A percentile compares a stretch with the other conserved stretches of the same genome.
Evolutionary conservation across 2,329 filamentous ascomycete genomes (phyloP).

Genomic region (Cordyceps cicadae): DNA sequence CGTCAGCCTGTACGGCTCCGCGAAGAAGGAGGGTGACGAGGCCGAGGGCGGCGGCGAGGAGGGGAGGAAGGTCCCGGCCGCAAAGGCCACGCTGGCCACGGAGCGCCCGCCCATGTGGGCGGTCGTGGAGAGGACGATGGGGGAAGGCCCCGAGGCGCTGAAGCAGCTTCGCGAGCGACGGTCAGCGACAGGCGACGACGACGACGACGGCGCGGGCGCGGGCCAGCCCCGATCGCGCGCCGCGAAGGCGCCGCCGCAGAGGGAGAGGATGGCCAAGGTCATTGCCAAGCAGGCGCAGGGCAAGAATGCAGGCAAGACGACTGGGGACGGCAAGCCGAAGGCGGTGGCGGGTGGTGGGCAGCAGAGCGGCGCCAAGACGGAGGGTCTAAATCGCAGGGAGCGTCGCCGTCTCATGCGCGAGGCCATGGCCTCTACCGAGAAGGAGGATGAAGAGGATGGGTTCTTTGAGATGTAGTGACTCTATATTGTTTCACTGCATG

Average conservation of each 20-base stretch:
- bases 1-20: conserved; percentile 49
- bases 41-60: conserved; percentile 32
- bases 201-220: neutral
- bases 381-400: conserved; percentile 28
- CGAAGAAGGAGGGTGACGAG: conserved; percentile 26
- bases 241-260: neutral
- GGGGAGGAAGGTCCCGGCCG: conserved; percentile 29
- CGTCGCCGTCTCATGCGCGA: conserved; percentile 28
- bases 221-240: neutral
- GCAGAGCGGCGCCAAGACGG: conserved; percentile 18
- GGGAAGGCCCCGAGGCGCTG: conserved; percentile 43
- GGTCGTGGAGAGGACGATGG: conserved; percentile 56
- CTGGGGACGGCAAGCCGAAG: conserved; percentile 16
- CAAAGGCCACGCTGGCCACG: conserved; percentile 35
- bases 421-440: conserved; percentile 24
- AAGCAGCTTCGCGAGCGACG: conserved; percentile 48
- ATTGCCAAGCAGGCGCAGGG: conserved; percentile 16
- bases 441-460: conserved; percentile 35
- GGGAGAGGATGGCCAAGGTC: conserved; percentile 9
- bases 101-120: conserved; percentile 57
- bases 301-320: conserved; percentile 18
- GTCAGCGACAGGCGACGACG: conserved; percentile 14
- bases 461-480: conserved; percentile 42
- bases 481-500: neutral
- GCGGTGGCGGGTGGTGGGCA: conserved; percentile 10